Evolutionary conservation across 2,329 filamentous ascomycete genomes (phyloP), one percentile per base, ranked within the genome.

Genomic region (Penicillium sp.): DNA sequence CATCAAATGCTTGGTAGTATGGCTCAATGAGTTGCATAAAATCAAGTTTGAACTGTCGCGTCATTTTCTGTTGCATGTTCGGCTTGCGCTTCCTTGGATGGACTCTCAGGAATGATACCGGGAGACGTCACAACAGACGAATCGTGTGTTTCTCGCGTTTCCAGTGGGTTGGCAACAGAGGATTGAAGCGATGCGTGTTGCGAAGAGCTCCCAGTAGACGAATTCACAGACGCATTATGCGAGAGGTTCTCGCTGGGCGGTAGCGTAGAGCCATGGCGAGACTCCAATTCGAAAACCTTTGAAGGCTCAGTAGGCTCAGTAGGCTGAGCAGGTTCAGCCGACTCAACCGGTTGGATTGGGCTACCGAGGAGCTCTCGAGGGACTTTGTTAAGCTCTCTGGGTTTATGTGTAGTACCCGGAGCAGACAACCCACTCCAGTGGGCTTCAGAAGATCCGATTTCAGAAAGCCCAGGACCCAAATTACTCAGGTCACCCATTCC

Each of bases 391-490:
- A 50, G 24, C n/a, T 50, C 33, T 22, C 48, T 50, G n/a, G 48
- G 33, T 14, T 21, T 50, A 11, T 22, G 39, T 42, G 48, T 50
- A 21, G n/a, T 35, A 29, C 48, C 48, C 33, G 16, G 48, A 14
- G 48, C 37, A 27, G 48, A 50, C 21, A 50, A 50, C 2, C 33
- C 48, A 19, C 33, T 50, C 48, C 48, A 50, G 48, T 50, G 48
- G 4, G 48, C 48, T 14, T 50, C 48, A 4, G 48, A 27, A 16
- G 22, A n/a, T 8, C 37, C 48, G 14, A 39, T 27, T 7, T 50
- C 48, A 39, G 31, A 37, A 19, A 50, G 48, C 16, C 48, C 48
- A 2, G 48, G 48, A 13, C 48, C 48, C 48, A 50, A 26, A 2
- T 37, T 50, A 42, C 33, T 42, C 22, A 50, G 13, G 26, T 50